Evolutionary conservation across 257 asterid genomes (phyloP), one percentile per base, ranked within the genome.

Genomic region (Orobanche coerulescens): DNA sequence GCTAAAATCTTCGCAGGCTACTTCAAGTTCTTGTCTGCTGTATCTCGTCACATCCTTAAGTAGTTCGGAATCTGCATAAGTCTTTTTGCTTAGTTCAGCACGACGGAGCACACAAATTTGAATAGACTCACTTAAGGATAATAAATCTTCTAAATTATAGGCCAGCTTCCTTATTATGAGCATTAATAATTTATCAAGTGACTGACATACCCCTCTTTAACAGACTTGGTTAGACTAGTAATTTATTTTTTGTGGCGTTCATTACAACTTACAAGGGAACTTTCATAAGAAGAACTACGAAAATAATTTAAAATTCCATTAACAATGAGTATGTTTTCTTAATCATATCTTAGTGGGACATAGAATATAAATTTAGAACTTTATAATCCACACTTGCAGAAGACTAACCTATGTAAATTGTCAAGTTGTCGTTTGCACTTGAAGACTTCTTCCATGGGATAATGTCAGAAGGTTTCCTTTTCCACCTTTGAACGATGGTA

Each of bases 1-100:
- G 81, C 98, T 92, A 73, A 92, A 92, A 72, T 88, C 98, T 80
- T 92, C 98, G 25, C 98, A 92, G 14, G 96, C 96, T 15, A 72
- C 79, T 68, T 81, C 94, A 36, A 92, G 95, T 54, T 92, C 98
- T 61, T 86, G 86, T 54, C 93, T 76, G 68, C 79, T 79, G 72
- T 84, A 86, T 72, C 79, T 81, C 19, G 36, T 61, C 1, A 84
- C 90, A 67, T 84, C 85, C 79, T 82, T 84, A 70, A 88, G 81
- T 71, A 74, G 43, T 48, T 81, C 96, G 6, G 95, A 73, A 79
- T 92, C 98, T 88, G 86, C 49, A 73, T 15, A 59, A 39, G 48
- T 30, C 47, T 16, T 56, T 68, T 50, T 23, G 36, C 58, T 55
- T 59, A 57, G 62, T 59, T 58, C 55, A 44, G 46, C 58, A 15